Evolutionary conservation across 805 yeast genomes (phyloP).

Genomic region (Danielozyma ontarioensis): DNA sequence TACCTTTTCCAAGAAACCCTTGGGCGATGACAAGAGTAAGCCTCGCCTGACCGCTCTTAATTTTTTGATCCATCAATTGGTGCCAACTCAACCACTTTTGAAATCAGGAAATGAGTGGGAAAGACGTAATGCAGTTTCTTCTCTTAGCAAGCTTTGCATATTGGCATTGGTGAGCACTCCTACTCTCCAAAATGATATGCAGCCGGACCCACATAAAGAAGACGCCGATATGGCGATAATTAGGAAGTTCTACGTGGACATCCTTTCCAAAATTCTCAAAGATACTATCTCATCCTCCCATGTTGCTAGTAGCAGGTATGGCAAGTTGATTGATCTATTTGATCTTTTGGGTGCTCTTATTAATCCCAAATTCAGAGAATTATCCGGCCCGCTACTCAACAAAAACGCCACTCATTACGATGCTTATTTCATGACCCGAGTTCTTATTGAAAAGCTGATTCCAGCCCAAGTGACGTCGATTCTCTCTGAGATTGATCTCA

Average conservation of each 20-base stretch:
- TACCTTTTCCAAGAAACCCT: slow-evolving; percentile 61
- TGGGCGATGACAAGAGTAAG: slow-evolving; percentile 37
- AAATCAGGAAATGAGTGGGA: slow-evolving; percentile 38
- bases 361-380: slow-evolving; percentile 38
- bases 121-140: slow-evolving; percentile 52
- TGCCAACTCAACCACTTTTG: slow-evolving; percentile 48
- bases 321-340: slow-evolving; percentile 49
- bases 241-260: slow-evolving; percentile 68
- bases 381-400: slow-evolving; percentile 42
- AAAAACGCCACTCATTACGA: slow-evolving; percentile 51
- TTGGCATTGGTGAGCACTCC: slow-evolving; percentile 58
- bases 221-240: slow-evolving; percentile 71
- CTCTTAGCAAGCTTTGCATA: slow-evolving; percentile 57
- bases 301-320: slow-evolving; percentile 42
- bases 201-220: slow-evolving; percentile 43
- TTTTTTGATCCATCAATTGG: slow-evolving; percentile 67
- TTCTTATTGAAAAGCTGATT: slow-evolving; percentile 63
- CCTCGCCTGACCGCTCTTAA: slow-evolving; percentile 78
- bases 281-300: slow-evolving; percentile 37
- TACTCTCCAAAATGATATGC: slow-evolving; percentile 43
- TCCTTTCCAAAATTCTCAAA: slow-evolving; percentile 55
- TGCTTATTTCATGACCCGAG: slow-evolving; percentile 56
- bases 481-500: slow-evolving; percentile 64
- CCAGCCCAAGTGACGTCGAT: slow-evolving; percentile 54
- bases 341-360: slow-evolving; percentile 42